phyloP scores from a whole-genome alignment of 2,329 filamentous ascomycete genomes.

The Microcera coccophila region DNA sequence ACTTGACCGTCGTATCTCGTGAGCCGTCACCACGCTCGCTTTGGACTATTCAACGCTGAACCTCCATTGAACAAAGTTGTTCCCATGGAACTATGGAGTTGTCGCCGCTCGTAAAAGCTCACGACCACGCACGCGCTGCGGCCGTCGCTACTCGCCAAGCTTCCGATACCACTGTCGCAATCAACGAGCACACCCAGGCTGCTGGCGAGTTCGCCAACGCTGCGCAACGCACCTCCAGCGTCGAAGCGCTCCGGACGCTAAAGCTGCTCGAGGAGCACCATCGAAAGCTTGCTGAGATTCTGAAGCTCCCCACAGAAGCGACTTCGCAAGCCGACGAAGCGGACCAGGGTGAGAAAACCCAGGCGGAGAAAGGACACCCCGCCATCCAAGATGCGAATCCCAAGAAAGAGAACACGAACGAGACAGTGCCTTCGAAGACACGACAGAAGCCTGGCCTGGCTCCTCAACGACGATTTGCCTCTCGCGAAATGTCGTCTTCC shows the following conservation, averaged over 20 bases:
- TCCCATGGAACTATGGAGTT: conserved; percentile 33
- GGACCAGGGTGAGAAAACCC: conserved; percentile 28
- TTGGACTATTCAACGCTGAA: not conserved
- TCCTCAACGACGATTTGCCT: conserved; percentile 49
- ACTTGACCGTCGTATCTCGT: not conserved
- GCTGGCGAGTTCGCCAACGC: conserved; percentile 85
- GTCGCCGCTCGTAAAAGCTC: conserved; percentile 57
- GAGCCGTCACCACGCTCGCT: no score
- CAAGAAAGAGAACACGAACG: conserved; percentile 19
- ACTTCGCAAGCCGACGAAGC: conserved; percentile 31
- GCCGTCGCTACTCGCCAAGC: conserved; percentile 74
- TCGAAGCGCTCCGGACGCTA: conserved; percentile 77
- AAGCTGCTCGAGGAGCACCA: conserved; percentile 86
- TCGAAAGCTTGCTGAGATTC: conserved; percentile 72
- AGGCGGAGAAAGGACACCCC: conserved; percentile 22
- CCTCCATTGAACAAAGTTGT: not conserved
- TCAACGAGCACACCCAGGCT: conserved; percentile 82
- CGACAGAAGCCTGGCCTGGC: conserved; percentile 29
- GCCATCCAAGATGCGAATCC: conserved; percentile 17
- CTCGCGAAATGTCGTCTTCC: conserved; percentile 71
- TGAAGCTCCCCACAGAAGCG: conserved; percentile 61
- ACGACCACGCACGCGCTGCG: conserved; percentile 83
- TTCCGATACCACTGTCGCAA: conserved; percentile 72
- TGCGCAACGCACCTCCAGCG: conserved; percentile 62
- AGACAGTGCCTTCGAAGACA: conserved; percentile 20